Evolutionary conservation across 495 filamentous ascomycete genomes (phyloP), one percentile per base, ranked within the genome.

Genomic region (Emericellopsis terricola): DNA sequence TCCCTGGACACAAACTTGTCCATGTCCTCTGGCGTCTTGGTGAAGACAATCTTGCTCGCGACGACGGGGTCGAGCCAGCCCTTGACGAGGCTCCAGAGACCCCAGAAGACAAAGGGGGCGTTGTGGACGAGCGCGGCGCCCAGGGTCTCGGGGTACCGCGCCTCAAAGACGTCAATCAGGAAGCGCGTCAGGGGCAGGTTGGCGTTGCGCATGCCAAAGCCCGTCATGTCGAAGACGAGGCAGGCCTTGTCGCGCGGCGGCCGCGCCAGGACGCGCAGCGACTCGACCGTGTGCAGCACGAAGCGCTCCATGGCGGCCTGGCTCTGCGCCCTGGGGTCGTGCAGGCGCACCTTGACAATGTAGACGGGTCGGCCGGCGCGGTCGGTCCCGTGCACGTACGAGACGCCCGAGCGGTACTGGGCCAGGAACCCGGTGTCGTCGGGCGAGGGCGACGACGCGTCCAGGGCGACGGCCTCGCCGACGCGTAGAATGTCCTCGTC

Each of bases 131-230:
- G 74, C 7, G 94, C 84, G 5, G 80, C 62, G 30, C 89, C 89
- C 0, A 97, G 64, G 33, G 68, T 80, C 50, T 96, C 89, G 16
- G 89, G 89, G 49, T 96, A 97, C 55, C 96, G 94, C 31, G 89
- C 89, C 59, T 96, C 89, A 50, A 97, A 97, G 55, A 82, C 92
- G 59, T 93, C 91, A 60, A 96, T 94, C 71, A 97, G 91, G 64
- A 94, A 96, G 47, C 86, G 94, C 14, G 96, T 82, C 0, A 89
- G 89, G 1, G 81, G 69, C 49, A 94, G 94, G 49, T 97, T 89
- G 89, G 96, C 94, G 52, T 97, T 97, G 1, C 84, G 73, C 55
- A 96, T 58, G 29, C 75, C 74, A 54, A 97, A 97, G 38, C 73
- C 69, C 9, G 78, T 87, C 81, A 97, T 87, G 53, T 97, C 87